These are phyloP conservation scores for Cytospora piceicola DNA, from an alignment of 2,329 filamentous ascomycete genomes.

Conservation along the genomic window DNA sequence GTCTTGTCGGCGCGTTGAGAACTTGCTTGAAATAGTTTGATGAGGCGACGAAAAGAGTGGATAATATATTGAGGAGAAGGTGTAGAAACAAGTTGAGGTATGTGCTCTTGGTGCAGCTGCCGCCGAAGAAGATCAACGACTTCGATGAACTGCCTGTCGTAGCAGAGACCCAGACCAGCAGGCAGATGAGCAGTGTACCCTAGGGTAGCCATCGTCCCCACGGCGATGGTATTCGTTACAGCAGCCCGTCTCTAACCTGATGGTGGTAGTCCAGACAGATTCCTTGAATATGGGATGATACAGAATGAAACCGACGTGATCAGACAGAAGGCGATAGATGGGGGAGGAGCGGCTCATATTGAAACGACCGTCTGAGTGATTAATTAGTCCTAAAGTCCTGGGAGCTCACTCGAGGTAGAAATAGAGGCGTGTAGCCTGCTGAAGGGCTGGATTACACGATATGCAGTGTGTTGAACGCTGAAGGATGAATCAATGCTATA, in stretches of 20 bases:
- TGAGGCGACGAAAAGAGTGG: slow-evolving; percentile 49
- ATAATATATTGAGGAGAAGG: slow-evolving; percentile 52
- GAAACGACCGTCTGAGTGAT: too few species aligned
- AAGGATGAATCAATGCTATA: too few species aligned
- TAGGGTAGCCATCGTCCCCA: background rate
- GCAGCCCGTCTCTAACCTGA: slow-evolving; percentile 6
- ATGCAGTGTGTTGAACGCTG: too few species aligned
- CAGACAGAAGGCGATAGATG: too few species aligned
- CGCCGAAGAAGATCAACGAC: slow-evolving; percentile 22
- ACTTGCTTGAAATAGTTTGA: slow-evolving; percentile 58
- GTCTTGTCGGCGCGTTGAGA: slow-evolving; percentile 52
- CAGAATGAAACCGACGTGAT: too few species aligned
- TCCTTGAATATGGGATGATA: too few species aligned
- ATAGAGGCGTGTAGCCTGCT: too few species aligned
- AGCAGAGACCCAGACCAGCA: background rate
- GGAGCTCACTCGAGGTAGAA: too few species aligned
- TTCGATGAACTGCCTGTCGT: background rate
- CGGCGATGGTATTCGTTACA: slow-evolving; percentile 5
- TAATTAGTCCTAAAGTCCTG: too few species aligned
- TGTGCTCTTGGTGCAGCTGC: slow-evolving; percentile 28
- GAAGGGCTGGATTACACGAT: too few species aligned
- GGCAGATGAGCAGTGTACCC: background rate
- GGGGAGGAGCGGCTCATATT: too few species aligned
- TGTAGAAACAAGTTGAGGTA: slow-evolving; percentile 42
- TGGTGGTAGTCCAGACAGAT: too few species aligned